These are phyloP conservation scores for Mrakia gelida DNA, from an alignment of 768 basidiomycete genomes.

Conservation along the genomic window DNA sequence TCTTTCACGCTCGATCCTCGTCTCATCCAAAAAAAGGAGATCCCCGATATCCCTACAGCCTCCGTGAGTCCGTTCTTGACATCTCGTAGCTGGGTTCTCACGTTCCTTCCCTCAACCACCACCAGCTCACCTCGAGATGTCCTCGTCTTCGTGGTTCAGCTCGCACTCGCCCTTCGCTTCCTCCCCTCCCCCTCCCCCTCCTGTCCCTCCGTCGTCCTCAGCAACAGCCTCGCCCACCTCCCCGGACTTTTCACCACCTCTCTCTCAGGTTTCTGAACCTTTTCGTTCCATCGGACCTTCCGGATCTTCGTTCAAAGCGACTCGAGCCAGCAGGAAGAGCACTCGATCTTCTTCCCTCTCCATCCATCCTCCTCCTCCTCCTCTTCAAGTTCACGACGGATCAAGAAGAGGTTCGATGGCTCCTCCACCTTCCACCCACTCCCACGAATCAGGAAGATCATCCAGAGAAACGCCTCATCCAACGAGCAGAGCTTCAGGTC, in stretches of 20 bases:
- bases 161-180: not conserved
- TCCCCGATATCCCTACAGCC: too few relatives aligned
- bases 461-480: not conserved
- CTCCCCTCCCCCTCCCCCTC: not conserved
- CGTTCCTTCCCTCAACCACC: not conserved
- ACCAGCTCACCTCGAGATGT: not conserved
- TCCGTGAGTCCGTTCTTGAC: too few relatives aligned
- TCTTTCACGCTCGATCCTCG: too few relatives aligned
- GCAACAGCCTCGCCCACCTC: too few relatives aligned
- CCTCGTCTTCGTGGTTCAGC: not conserved
- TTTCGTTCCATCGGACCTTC: not conserved
- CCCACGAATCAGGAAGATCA: not conserved
- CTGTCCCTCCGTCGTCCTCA: not conserved
- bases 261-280: too few relatives aligned
- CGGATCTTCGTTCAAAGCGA: not conserved
- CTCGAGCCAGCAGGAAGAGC: not conserved
- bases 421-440: not conserved
- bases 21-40: too few relatives aligned
- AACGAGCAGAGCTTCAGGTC: not conserved
- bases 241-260: too few relatives aligned
- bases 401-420: too few relatives aligned
- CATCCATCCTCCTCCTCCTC: not conserved
- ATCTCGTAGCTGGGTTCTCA: too few relatives aligned
- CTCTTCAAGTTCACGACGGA: not conserved
- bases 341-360: not conserved